Evolutionary conservation across 108 stramenopile species (phyloP), one percentile per base, ranked within the genome.

Genomic region (Skeletonema grethae): DNA sequence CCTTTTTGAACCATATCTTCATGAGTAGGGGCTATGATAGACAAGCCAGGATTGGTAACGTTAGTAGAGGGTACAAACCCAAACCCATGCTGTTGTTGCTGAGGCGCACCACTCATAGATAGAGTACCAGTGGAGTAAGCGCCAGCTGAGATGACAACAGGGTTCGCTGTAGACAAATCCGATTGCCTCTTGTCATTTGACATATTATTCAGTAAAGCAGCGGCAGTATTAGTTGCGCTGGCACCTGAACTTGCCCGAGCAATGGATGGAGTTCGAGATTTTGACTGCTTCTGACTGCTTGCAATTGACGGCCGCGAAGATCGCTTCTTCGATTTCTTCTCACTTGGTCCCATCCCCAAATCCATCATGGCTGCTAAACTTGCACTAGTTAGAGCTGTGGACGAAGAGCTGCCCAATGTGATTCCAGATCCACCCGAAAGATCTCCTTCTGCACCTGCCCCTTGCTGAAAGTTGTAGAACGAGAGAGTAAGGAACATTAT

Each of bases 11-110:
- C 61, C 48, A 83, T 82, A 3, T 77, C 75, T 15, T 83, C 83
- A 16, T 80, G 86, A n/a, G 77, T 83, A 9, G 91, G 91, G 61
- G 91, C 89, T 13, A 72, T 63, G 67, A 92, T 89, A 20, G 85
- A 82, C 39, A 81, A 76, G 43, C 62, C 46, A 57, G 45, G 58
- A 45, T 58, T 24, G 11, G 28, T 43, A 32, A 82, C 16, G 29
- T 67, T 73, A 1, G 82, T 55, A 63, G 69, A 62, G 34, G 82
- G 70, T 24, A 76, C 82, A 58, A 68, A 69, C 29, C 53, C 56
- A 30, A 72, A 64, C 0, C 72, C 72, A 64, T 72, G 72, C 35
- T 35, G 34, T 11, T 72, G 62, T 50, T 35, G 34, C 30, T 18
- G n/a, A 16, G 59, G 0, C 59, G 59, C 59, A 11, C 59, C 59